phyloP scores from a whole-genome alignment of 2,329 filamentous ascomycete species.

The Neopestalotiopsis sp. region DNA sequence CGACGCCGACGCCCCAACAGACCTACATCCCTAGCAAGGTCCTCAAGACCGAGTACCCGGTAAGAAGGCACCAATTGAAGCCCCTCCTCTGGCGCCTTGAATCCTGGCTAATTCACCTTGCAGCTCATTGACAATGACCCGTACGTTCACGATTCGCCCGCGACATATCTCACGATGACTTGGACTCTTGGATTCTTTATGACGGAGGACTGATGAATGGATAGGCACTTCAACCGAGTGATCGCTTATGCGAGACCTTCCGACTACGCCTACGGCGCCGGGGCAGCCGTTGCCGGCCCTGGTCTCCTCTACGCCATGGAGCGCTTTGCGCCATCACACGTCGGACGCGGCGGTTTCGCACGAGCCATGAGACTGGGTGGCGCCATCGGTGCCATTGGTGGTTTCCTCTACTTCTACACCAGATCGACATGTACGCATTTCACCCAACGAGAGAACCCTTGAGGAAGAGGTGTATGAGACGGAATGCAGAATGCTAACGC shows the following conservation, averaged over 20 bases:
- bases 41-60: constrained; percentile 83
- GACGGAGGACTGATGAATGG: constrained; percentile 18
- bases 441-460: background rate
- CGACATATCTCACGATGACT: background rate
- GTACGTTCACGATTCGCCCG: constrained; percentile 59
- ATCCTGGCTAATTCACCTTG: constrained; percentile 34
- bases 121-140: constrained; percentile 99
- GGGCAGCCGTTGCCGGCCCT: constrained; percentile 74
- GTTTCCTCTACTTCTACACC: constrained; percentile 85
- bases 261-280: constrained; percentile 77
- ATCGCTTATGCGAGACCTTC: constrained; percentile 83
- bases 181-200: background rate
- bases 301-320: constrained; percentile 80
- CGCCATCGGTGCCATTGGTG: constrained; percentile 74
- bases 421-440: constrained; percentile 75
- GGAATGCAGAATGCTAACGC: background rate
- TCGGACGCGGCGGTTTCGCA: constrained; percentile 81
- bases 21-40: constrained; percentile 77
- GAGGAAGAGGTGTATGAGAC: background rate
- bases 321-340: constrained; percentile 81
- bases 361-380: constrained; percentile 81
- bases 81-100: background rate
- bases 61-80: constrained; percentile 54
- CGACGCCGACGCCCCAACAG: constrained; percentile 41
- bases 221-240: constrained; percentile 89